Evolutionary conservation across 352 stramenopile species (phyloP).

Genomic region (Elongisporangium undulatum): DNA sequence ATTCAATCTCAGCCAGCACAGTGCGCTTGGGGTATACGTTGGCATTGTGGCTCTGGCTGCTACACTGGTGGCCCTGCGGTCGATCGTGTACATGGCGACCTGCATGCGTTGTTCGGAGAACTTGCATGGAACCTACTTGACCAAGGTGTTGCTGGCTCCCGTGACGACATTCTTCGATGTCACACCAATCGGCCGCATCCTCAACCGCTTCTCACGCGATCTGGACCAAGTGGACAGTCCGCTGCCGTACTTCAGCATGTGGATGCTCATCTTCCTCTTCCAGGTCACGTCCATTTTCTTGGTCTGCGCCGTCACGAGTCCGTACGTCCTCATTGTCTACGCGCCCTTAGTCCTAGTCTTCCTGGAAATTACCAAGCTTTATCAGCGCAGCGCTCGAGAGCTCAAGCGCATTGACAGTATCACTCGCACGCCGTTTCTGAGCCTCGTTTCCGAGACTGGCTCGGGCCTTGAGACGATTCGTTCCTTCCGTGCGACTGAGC

Average conservation of each 20-base stretch:
- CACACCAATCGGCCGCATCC: too few species aligned
- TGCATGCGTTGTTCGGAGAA: constrained; percentile 41
- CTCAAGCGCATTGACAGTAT: constrained; percentile 93
- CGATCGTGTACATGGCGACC: constrained; percentile 39
- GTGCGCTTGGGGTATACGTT: constrained; percentile 31
- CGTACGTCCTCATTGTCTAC: constrained; percentile 52
- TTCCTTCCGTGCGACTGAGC: constrained; percentile 26
- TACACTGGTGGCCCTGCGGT: constrained; percentile 33
- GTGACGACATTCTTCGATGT: too few species aligned
- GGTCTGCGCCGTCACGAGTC: constrained; percentile 39
- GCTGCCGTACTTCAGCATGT: constrained; percentile 47
- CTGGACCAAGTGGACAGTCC: constrained; percentile 42
- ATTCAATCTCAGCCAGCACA: constrained; percentile 25
- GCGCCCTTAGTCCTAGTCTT: constrained; percentile 32
- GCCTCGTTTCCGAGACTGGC: constrained; percentile 88
- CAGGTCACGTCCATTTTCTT: constrained; percentile 30
- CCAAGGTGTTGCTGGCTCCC: too few species aligned
- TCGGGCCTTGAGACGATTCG: constrained; percentile 90
- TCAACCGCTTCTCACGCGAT: constrained; percentile 45
- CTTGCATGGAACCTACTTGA: constrained; percentile 37
- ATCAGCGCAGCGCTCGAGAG: too few species aligned
- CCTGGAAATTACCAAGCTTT: too few species aligned
- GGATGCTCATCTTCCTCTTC: constrained; percentile 41
- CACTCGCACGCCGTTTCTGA: constrained; percentile 83
- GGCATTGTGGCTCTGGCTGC: constrained; percentile 24